phyloP scores from a whole-genome alignment of 176 grass and related monocot genomes.

The Avena eriantha region DNA sequence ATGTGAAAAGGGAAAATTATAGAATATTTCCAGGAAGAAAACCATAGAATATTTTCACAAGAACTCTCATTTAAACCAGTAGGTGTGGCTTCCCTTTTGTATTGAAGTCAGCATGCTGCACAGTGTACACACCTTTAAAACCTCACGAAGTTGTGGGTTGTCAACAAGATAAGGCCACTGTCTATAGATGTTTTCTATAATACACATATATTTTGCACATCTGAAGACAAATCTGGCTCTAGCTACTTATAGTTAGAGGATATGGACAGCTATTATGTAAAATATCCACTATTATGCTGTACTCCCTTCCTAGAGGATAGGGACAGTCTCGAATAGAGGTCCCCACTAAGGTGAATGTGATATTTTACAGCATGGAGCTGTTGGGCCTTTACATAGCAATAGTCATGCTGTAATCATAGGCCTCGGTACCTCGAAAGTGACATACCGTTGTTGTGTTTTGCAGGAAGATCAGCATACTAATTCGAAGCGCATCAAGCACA shows the following conservation, averaged over 20 bases:
- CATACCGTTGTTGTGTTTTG: conserved; percentile 39
- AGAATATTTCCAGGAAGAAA: neutral
- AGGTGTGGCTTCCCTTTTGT: conserved; percentile 32
- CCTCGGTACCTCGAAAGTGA: conserved; percentile 35
- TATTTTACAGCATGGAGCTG: conserved; percentile 36
- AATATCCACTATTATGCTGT: conserved; percentile 29
- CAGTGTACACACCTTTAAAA: conserved; percentile 2
- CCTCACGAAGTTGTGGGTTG: conserved; percentile 1
- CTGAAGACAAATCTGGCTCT: conserved; percentile 44
- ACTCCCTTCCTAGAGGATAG: neutral
- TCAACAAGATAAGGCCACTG: conserved; percentile 31
- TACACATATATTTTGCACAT: conserved; percentile 35
- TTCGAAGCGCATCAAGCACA: conserved; percentile 53
- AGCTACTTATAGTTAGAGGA: conserved; percentile 30
- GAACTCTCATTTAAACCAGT: conserved; percentile 30
- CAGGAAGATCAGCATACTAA: conserved; percentile 52
- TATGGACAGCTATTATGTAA: neutral
- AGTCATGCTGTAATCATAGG: conserved; percentile 43
- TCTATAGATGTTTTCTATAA: conserved; percentile 21
- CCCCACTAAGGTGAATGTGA: conserved; percentile 26
- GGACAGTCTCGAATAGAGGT: conserved; percentile 37
- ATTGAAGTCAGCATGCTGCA: conserved; percentile 36
- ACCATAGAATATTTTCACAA: neutral
- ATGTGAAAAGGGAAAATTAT: neutral
- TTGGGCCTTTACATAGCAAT: conserved; percentile 31